A percentile compares a stretch with the other conserved stretches of the same genome.
Conservation (phyloP, 345 rosid species). For the Salix suchowensis region DNA sequence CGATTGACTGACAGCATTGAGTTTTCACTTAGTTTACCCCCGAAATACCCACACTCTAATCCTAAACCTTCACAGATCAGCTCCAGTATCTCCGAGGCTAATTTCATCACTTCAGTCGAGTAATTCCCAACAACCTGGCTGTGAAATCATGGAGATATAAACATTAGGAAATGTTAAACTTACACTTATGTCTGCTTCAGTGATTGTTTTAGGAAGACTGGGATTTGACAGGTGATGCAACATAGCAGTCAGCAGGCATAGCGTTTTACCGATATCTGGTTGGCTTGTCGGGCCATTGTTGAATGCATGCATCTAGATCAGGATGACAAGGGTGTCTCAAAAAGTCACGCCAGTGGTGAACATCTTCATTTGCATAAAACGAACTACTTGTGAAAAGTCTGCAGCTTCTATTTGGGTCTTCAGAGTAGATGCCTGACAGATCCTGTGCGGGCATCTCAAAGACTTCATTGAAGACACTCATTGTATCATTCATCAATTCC, state of each 20-base stretch:
- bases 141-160: not conserved
- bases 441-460: slow-evolving; percentile 27
- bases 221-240: not conserved
- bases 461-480: slow-evolving; percentile 27
- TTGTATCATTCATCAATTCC: slow-evolving; percentile 18
- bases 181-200: not conserved
- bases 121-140: slow-evolving; percentile 17
- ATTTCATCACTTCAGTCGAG: slow-evolving; percentile 19
- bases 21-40: not conserved
- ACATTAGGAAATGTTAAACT: not conserved
- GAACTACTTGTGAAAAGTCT: too few species aligned
- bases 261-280: not conserved
- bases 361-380: not conserved
- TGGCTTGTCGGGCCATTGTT: not conserved
- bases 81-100: slow-evolving; percentile 11
- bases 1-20: slow-evolving; percentile 20
- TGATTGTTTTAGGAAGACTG: not conserved
- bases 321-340: not conserved
- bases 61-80: slow-evolving; percentile 19
- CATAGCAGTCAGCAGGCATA: not conserved
- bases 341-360: not conserved
- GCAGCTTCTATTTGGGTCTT: too few species aligned
- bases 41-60: not conserved
- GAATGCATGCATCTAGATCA: not conserved
- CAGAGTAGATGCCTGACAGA: too few species aligned